phyloP scores from a whole-genome alignment of 768 basidiomycete genomes.

The Gloeostereum incarnatum region DNA sequence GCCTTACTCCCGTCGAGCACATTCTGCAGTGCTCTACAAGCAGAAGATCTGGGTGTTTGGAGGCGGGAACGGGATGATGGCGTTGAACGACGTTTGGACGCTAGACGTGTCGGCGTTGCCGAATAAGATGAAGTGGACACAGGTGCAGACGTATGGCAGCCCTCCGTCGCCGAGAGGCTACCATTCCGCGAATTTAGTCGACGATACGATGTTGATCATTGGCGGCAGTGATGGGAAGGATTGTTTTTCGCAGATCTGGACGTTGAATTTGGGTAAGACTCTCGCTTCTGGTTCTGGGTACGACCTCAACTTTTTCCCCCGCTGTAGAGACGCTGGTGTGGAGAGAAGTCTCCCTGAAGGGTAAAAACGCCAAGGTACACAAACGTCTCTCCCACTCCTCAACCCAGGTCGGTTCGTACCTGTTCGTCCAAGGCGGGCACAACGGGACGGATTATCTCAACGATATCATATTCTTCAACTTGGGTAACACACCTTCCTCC shows the following conservation, averaged over 20 bases:
- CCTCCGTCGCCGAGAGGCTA: constrained; percentile 71
- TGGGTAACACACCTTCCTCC: constrained; percentile 40
- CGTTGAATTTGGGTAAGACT: constrained; percentile 65
- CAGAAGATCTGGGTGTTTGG: constrained; percentile 81
- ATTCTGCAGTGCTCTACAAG: constrained; percentile 70
- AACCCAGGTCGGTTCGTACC: constrained; percentile 86
- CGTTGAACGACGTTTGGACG: constrained; percentile 86
- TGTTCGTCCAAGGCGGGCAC: constrained; percentile 87
- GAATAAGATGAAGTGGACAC: constrained; percentile 42
- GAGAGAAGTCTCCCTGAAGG: constrained; percentile 37
- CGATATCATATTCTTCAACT: constrained; percentile 78
- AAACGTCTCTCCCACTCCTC: constrained; percentile 78
- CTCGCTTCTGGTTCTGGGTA: not conserved
- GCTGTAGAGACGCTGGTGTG: constrained; percentile 32
- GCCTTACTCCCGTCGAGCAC: constrained; percentile 75
- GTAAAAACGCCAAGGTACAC: constrained; percentile 24
- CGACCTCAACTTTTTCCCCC: not conserved
- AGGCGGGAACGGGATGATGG: constrained; percentile 88
- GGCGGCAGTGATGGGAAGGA: constrained; percentile 90
- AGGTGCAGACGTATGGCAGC: constrained; percentile 45
- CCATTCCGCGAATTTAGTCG: constrained; percentile 83
- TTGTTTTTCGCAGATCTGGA: constrained; percentile 85
- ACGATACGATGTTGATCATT: constrained; percentile 77
- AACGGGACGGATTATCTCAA: constrained; percentile 66
- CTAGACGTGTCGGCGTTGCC: constrained; percentile 44